Base-by-base conservation (phyloP, 768 basidiomycete species). In the Pisolithus orientalis region DNA sequence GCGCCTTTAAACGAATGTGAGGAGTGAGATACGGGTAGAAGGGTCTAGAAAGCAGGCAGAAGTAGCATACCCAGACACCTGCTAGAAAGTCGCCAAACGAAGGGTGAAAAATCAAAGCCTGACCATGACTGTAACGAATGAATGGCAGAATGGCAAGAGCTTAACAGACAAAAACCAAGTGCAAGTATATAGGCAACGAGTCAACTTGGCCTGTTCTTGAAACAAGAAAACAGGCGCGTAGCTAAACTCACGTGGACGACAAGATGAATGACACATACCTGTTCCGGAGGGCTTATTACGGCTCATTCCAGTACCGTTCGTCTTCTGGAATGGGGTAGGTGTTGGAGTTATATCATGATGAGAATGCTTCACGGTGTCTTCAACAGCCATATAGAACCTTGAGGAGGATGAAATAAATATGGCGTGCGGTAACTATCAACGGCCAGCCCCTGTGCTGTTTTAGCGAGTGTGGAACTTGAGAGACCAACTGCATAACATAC, bases 231-330 rank as follows among this genome's bases (percentile, higher is more conserved):
- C 50, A 51, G 40, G 14, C 43, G 50, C 29, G 42, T 50, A 50
- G 39, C 45, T 13, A 28, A 14, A 25, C 44, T 17, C 53, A 54
- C 49, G 53, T 54, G 53, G 28, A 54, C 54, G 44, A 55, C 44
- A 48, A 21, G 21, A 39, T 46, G 52, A 53, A 53, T 44, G 52
- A 57, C 44, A 59, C 59, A 59, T 57, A 61, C 59, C 59, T 47
- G 52, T 59, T 56, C 53, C 46, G 48, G 51, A 40, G 37, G 38
- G 24, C 27, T 39, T 44, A 25, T 31, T 40, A 31, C 17, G n/a
- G n/a, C 21, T 27, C 11, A 27, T 28, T 24, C 25, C 25, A 37
- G n/a, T 25, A n/a, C 44, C 27, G 11, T 28, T 28, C 24, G 8
- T 5, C 46, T 28, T 32, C 27, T 46, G 44, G 13, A n/a, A 46